Base-by-base conservation (phyloP, 805 yeast genomes). In the Debaryomyces tyrocola region DNA sequence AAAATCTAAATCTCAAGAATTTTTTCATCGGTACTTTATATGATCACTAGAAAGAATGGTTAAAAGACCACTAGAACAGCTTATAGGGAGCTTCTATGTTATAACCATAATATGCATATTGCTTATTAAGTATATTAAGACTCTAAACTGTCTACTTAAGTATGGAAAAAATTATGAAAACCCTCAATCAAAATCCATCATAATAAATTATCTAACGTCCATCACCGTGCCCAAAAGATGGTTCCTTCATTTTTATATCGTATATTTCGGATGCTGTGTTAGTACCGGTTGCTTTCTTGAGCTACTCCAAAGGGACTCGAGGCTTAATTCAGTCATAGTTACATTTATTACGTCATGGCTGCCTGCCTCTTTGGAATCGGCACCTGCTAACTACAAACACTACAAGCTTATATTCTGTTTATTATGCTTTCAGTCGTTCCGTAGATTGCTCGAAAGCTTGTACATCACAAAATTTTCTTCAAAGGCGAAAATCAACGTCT, bases 171-270 rank as follows among this genome's bases (percentile, higher is more conserved):
- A 46, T 11, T 45, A 35, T 6, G 21, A 24, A 11, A 41, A 40
- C 10, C 12, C 17, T 12, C 40, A 36, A 20, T 20, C 27, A 20
- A 35, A 37, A 5, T 28, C 28, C 18, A 46, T 41, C 17, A 33
- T 47, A 7, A 41, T 29, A 21, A 35, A 33, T 6, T 28, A 29
- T 4, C 34, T 69, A 1, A 49, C 62, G 8, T 57, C 58, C 8
- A 45, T 71, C 11, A 79, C 81, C 10, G 84, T 85, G 0, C 87
- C 90, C 0, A 86, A 84, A 57, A 51, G 73, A 10, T 80, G 75
- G 74, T 87, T 87, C 56, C 56, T 67, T 2, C 90, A 86, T 55
- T 87, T 82, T 54, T 87, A 87, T 60, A 47, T 78, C 4, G 41
- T 9, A 10, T 20, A 6, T 38, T 20, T 37, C n/a, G 33, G 33